Conservation (phyloP, 225 moss, liverwort and hornwort genomes). For the Physcomitrium patens region DNA sequence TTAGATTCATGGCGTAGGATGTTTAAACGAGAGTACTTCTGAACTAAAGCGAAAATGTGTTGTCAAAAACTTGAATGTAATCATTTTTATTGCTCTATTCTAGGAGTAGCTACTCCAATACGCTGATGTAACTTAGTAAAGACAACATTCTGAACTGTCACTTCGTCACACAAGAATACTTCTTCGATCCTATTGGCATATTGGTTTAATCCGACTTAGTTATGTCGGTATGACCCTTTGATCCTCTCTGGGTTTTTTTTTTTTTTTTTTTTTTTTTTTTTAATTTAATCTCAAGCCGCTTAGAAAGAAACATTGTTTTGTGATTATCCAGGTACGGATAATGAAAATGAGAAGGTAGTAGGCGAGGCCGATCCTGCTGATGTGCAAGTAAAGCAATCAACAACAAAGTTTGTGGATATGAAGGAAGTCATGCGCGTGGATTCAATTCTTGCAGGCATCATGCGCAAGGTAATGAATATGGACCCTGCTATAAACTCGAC, state of each 20-base stretch:
- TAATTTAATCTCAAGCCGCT: neutral
- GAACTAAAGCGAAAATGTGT: neutral
- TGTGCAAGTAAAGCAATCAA: slow-evolving; percentile 53
- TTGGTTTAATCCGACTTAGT: too few species aligned
- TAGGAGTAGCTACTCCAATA: too few species aligned
- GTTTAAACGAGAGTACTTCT: neutral
- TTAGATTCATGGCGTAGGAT: slow-evolving; percentile 23
- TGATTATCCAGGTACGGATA: slow-evolving; percentile 57
- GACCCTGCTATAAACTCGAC: neutral
- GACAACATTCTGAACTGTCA: too few species aligned
- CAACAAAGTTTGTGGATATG: slow-evolving; percentile 67
- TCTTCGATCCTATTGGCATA: too few species aligned
- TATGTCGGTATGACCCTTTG: neutral
- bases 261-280: slow-evolving; percentile 7
- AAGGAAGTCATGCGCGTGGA: slow-evolving; percentile 90
- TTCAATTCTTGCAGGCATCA: slow-evolving; percentile 79
- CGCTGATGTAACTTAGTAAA: too few species aligned
- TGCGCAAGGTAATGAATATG: slow-evolving; percentile 69
- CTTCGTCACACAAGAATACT: too few species aligned
- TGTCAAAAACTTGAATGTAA: neutral
- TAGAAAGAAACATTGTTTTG: neutral
- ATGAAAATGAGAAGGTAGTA: slow-evolving; percentile 55
- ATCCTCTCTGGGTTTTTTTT: neutral
- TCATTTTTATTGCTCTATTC: neutral
- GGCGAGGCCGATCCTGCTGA: slow-evolving; percentile 62